Conservation (phyloP, 1,284 basidiomycete genomes). For the Ustilago xerochloae region DNA sequence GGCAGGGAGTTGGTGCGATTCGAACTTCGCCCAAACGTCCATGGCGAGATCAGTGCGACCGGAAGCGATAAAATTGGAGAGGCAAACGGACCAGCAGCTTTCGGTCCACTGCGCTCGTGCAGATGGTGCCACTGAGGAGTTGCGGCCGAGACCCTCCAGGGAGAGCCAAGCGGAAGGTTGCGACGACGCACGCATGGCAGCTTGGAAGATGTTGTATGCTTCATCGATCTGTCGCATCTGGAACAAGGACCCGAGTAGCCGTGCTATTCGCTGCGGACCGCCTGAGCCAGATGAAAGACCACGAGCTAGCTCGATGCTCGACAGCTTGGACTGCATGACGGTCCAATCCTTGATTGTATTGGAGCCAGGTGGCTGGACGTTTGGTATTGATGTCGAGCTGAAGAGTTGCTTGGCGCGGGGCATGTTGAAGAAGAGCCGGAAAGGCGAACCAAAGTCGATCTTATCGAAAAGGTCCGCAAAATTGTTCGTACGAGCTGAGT, state of each 20-base stretch:
- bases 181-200: conserved; percentile 41
- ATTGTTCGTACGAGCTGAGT: not conserved
- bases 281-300: conserved; percentile 50
- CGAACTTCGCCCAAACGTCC: conserved; percentile 48
- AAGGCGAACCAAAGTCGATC: conserved; percentile 53
- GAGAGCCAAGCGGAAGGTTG: conserved; percentile 19
- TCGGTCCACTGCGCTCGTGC: conserved; percentile 48
- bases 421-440: conserved; percentile 49
- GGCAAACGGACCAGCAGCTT: conserved; percentile 53
- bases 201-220: conserved; percentile 30
- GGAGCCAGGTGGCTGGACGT: not conserved
- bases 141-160: not conserved
- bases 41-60: conserved; percentile 46
- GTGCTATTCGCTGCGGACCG: conserved; percentile 50
- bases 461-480: conserved; percentile 40
- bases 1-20: conserved; percentile 18
- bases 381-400: not conserved
- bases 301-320: conserved; percentile 48
- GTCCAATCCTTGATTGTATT: conserved; percentile 4
- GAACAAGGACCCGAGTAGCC: conserved; percentile 53
- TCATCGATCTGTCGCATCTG: conserved; percentile 29
- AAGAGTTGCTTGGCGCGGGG: conserved; percentile 28
- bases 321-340: conserved; percentile 3
- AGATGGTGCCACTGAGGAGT: not conserved
- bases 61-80: conserved; percentile 47